Evolutionary conservation across 2,329 filamentous ascomycete species (phyloP).

Genomic region (Cladosporium sp.): DNA sequence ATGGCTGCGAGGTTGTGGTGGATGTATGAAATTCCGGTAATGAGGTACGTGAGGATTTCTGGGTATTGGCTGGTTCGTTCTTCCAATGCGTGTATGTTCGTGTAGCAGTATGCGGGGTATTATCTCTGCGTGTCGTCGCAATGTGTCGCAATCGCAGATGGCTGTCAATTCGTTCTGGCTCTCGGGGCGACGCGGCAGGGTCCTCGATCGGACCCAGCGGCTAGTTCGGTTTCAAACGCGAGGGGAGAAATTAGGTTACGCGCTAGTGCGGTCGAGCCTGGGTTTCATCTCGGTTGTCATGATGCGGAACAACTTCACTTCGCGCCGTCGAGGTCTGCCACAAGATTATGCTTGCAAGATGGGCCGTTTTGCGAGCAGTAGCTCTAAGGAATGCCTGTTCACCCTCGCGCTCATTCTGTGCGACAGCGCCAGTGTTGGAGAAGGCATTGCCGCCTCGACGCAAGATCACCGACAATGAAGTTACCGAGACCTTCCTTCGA

Average conservation of each 20-base stretch:
- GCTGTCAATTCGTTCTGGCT: no score
- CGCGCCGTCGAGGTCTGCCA: not conserved
- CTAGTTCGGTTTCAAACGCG: no score
- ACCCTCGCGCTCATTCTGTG: not conserved
- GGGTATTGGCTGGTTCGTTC: no score
- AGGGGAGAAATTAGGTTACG: not conserved
- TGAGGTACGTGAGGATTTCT: no score
- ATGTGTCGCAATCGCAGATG: no score
- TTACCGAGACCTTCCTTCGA: constrained; percentile 81
- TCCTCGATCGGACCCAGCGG: no score
- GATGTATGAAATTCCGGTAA: no score
- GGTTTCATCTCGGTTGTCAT: not conserved
- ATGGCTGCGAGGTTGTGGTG: constrained; percentile 1
- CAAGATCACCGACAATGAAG: constrained; percentile 67
- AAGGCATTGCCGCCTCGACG: constrained; percentile 72
- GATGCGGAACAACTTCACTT: not conserved
- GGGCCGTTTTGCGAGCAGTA: not conserved
- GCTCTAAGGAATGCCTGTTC: not conserved
- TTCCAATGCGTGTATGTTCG: no score
- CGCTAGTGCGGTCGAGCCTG: not conserved
- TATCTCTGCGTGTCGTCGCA: no score
- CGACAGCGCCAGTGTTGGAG: constrained; percentile 15
- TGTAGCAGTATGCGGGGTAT: no score
- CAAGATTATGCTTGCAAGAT: constrained; percentile 7
- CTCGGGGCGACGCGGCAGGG: no score